Evolutionary conservation across 768 basidiomycete species (phyloP).

Genomic region (Pisolithus sp.): DNA sequence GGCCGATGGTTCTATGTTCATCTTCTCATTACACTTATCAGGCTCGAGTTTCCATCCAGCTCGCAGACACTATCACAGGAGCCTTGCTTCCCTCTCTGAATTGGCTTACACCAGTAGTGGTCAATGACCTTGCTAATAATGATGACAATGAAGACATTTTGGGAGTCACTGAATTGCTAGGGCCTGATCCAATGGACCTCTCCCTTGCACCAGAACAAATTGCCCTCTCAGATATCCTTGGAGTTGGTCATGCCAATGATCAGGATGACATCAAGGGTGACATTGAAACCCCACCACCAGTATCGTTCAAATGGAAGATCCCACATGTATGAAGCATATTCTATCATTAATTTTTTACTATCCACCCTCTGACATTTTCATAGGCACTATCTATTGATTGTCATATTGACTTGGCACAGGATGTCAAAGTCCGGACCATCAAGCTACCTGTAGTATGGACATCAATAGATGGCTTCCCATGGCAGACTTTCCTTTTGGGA

Average conservation of each 20-base stretch:
- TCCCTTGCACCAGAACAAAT: background rate
- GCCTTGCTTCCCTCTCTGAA: background rate
- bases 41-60: constrained; percentile 1
- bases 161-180: background rate
- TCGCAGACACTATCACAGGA: background rate
- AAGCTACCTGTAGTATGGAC: background rate
- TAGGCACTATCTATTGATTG: background rate
- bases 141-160: background rate
- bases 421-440: background rate
- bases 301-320: background rate
- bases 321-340: background rate
- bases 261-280: background rate
- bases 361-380: background rate
- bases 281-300: background rate
- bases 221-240: background rate
- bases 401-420: background rate
- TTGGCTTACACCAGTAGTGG: background rate
- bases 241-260: background rate
- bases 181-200: background rate
- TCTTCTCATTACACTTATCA: constrained; percentile 3
- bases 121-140: background rate
- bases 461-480: background rate
- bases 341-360: background rate
- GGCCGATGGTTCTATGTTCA: constrained; percentile 15
- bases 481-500: background rate